Percentiles rank a stretch among this genome's conserved stretches.
These are phyloP conservation scores for Hygrocybe coccinea DNA, from an alignment of 768 basidiomycete genomes.

Conservation along the genomic window DNA sequence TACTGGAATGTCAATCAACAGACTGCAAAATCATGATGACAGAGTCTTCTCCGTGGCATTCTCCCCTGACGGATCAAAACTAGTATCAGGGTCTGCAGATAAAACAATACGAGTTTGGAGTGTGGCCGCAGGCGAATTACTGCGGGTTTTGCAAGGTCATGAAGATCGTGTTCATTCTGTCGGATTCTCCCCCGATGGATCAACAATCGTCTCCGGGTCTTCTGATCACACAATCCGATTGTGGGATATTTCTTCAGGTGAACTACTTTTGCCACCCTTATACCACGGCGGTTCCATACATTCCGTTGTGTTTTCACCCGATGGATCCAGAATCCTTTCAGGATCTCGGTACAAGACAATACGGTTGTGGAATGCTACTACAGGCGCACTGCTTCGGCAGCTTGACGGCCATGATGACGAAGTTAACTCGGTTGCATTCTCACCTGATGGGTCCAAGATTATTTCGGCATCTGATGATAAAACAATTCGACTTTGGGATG, in stretches of 20 bases:
- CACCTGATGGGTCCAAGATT: constrained; percentile 45
- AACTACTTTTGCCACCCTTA: too few relatives aligned
- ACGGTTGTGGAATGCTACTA: constrained; percentile 14
- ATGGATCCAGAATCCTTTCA: constrained; percentile 14
- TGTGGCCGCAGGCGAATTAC: neutral
- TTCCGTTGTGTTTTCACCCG: constrained; percentile 15
- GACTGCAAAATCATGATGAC: neutral
- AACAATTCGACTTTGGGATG: constrained; percentile 36
- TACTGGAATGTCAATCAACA: neutral
- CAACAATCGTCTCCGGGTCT: constrained; percentile 3
- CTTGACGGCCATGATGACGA: constrained; percentile 4
- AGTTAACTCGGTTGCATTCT: constrained; percentile 38
- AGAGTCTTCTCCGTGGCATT: neutral
- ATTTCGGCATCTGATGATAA: constrained; percentile 49
- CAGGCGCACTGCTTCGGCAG: neutral
- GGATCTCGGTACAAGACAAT: constrained; percentile 15
- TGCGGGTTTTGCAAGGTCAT: neutral
- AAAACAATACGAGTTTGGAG: neutral
- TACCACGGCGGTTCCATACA: neutral
- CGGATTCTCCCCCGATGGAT: constrained; percentile 8
- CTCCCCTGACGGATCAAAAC: neutral
- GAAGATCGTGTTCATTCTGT: neutral
- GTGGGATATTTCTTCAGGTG: too few relatives aligned
- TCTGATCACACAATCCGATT: neutral
- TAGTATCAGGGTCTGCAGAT: neutral